Evolutionary conservation across 1,139 yeast species (phyloP).

Genomic region (Suhomyces atakaporum): DNA sequence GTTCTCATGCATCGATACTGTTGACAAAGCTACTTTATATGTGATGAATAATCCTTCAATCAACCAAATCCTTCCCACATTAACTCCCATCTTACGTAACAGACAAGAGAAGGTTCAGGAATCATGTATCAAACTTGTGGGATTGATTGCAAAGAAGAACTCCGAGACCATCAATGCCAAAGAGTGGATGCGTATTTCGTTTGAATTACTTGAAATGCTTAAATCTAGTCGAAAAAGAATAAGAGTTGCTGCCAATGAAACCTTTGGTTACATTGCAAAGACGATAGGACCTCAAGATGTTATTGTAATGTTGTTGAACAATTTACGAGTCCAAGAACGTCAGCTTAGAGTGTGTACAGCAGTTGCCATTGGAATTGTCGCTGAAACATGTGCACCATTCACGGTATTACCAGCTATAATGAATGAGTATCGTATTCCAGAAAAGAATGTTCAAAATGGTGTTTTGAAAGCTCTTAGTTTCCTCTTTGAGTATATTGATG

Average conservation of each 20-base stretch:
- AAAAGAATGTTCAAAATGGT: constrained; percentile 93
- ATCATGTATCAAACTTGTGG: constrained; percentile 76
- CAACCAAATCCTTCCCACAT: constrained; percentile 78
- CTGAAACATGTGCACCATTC: constrained; percentile 90
- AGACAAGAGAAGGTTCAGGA: constrained; percentile 93
- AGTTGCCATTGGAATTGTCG: constrained; percentile 96
- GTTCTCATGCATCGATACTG: constrained; percentile 41
- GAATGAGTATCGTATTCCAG: constrained; percentile 95
- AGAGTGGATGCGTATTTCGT: constrained; percentile 98
- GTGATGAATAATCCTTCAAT: constrained; percentile 76
- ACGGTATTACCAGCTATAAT: constrained; percentile 94
- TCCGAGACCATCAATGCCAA: constrained; percentile 86
- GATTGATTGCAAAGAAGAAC: constrained; percentile 80
- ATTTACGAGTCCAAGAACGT: constrained; percentile 90
- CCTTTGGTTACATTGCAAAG: constrained; percentile 88
- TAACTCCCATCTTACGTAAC: constrained; percentile 89
- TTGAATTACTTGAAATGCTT: constrained; percentile 85
- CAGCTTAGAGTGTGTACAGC: constrained; percentile 97
- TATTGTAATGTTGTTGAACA: constrained; percentile 77
- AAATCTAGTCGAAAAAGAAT: constrained; percentile 82
- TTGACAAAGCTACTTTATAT: constrained; percentile 49
- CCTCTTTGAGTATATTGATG: constrained; percentile 89
- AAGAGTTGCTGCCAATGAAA: constrained; percentile 81
- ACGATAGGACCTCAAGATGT: constrained; percentile 98
- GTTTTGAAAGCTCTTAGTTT: constrained; percentile 90